A percentile compares a stretch with the other conserved stretches of the same genome.
Conservation (phyloP, 2,329 filamentous ascomycete genomes). For the Aureobasidium zeae region DNA sequence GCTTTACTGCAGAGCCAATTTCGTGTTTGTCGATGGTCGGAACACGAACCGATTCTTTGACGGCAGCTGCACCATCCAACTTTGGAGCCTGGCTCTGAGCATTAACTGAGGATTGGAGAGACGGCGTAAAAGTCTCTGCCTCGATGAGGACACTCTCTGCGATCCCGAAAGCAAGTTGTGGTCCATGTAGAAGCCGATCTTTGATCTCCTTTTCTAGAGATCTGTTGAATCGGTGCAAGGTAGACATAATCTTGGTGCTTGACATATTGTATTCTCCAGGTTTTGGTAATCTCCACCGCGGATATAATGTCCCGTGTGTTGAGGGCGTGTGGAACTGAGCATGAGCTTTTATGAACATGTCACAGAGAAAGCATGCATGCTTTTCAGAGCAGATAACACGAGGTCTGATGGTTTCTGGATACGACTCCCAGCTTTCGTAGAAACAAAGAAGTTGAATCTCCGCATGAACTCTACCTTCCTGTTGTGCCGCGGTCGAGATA, state of each 20-base stretch:
- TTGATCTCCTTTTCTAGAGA: neutral
- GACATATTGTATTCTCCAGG: neutral
- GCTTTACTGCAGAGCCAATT: too few species aligned
- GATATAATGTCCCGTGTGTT: neutral
- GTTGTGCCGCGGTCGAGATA: neutral
- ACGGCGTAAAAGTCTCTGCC: too few species aligned
- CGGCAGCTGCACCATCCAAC: too few species aligned
- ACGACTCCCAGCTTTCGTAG: neutral
- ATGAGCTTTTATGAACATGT: slow-evolving; percentile 8
- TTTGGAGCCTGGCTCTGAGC: too few species aligned
- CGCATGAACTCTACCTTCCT: slow-evolving; percentile 1
- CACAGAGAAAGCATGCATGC: slow-evolving; percentile 7
- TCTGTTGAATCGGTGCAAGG: neutral
- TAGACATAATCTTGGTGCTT: neutral
- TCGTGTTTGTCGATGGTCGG: too few species aligned
- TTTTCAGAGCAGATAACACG: slow-evolving; percentile 9
- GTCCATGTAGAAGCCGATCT: neutral
- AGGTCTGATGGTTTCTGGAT: neutral
- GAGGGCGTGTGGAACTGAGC: slow-evolving; percentile 2
- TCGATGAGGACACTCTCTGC: too few species aligned
- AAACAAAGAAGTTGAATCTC: slow-evolving; percentile 6
- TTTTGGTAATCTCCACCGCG: slow-evolving; percentile 4
- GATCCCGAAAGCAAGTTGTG: too few species aligned
- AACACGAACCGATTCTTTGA: too few species aligned
- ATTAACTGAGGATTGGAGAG: too few species aligned